Base-by-base conservation (phyloP, 2,329 filamentous ascomycete species). In the Fusarium nurragi region DNA sequence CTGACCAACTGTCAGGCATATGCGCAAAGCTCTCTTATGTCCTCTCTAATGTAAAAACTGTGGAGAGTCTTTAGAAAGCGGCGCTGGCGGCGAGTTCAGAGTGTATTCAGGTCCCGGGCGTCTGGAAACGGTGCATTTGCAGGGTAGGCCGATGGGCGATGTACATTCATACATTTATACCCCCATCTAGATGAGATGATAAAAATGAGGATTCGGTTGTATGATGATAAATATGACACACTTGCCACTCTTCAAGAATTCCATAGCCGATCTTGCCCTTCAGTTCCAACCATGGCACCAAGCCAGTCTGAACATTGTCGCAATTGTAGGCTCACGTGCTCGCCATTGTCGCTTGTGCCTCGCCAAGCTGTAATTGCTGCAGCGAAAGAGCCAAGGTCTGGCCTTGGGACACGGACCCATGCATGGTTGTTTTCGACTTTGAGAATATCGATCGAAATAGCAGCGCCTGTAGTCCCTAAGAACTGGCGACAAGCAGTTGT, bases 1-100 rank as follows among this genome's bases (percentile, higher is more conserved):
- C 60, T 67, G 68, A 78, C 64, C 34, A 45, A 46, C 28, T 28
- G 47, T 13, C 59, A 92, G 90, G 91, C 93, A 6, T 97, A 97
- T 77, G 92, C 92, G 45, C 89, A 92, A 74, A 94, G 86, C 77
- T 93, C 92, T 58, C 86, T 96, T 74, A 89, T 91, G 83, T 91
- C 88, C 60, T 87, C 86, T 69, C 84, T 93, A 82, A 89, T 93
- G 86, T 91, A 84, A 55, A 61, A 71, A 59, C 55, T 32, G 34
- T 38, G 21, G 54, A 51, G 47, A 50, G 30, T 41, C 32, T 30
- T 23, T 68, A 53, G 54, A 50, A 53, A 64, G 54, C 43, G 60
- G 54, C 48, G 48, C 44, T 61, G 68, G 60, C 50, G 51, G 65
- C 45, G 59, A 46, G 57, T 52, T 53, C 46, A 51, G 43, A 34